Evolutionary conservation across 2,329 filamentous ascomycete species (phyloP).

Genomic region (Dactylellina haptotyla): DNA sequence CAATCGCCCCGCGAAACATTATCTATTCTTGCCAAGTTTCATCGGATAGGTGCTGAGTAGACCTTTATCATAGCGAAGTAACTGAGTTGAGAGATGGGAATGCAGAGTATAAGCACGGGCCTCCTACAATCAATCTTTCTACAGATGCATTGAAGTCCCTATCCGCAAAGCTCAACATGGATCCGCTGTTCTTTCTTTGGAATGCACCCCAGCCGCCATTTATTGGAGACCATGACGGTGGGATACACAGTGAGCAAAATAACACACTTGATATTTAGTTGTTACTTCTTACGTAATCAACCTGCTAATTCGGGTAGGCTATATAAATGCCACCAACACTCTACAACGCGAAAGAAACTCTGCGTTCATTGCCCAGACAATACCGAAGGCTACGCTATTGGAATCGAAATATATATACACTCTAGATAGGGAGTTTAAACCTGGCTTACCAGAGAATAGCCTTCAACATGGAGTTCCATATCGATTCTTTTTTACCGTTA

Average conservation of each 20-base stretch:
- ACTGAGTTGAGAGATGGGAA: not conserved
- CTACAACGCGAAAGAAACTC: not conserved
- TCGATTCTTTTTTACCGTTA: slow-evolving; percentile 16
- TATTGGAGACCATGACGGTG: not conserved
- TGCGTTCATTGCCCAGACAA: slow-evolving; percentile 12
- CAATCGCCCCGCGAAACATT: not conserved
- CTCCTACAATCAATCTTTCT: not conserved
- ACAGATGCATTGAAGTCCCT: not conserved
- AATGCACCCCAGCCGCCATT: slow-evolving; percentile 16
- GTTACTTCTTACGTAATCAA: not conserved
- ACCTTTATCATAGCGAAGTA: not conserved
- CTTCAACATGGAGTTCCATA: slow-evolving; percentile 7
- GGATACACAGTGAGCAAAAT: slow-evolving; percentile 4
- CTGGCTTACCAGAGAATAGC: not conserved
- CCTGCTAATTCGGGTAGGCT: not conserved
- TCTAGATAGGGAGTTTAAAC: not conserved
- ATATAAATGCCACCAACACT: not conserved
- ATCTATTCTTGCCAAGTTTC: no score
- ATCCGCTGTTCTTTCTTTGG: slow-evolving; percentile 10
- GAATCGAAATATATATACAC: slow-evolving; percentile 20
- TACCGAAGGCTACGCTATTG: not conserved
- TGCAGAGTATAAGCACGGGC: not conserved
- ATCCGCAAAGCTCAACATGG: slow-evolving; percentile 5
- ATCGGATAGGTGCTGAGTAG: no score
- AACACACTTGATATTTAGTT: not conserved